Base-by-base conservation (phyloP, 2,329 filamentous ascomycete species). In the Lizonia empirigonia region DNA sequence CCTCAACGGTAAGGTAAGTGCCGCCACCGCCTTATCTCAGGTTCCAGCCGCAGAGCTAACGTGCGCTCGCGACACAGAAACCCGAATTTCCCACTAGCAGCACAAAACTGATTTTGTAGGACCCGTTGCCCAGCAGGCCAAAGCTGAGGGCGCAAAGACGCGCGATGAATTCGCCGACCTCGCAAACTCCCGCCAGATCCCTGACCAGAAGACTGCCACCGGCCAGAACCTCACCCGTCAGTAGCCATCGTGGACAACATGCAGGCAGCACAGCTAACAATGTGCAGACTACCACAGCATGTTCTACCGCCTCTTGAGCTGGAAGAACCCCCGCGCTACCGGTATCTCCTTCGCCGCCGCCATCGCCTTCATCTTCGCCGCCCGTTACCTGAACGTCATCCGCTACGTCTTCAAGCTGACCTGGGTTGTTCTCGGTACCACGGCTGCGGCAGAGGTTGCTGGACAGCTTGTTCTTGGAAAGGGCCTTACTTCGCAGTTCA, bases 221-320 rank as follows among this genome's bases (percentile, higher is more conserved):
- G 83, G 83, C 58, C 84, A 86, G 70, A 79, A 82, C 57, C 74
- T 87, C 70, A 87, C 84, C 47, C 82, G 80, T 82, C 78, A 50
- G 80, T 71, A 53, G 29, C 40, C 26, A 19, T 23, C 20, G 18
- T 22, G 19, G 26, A 26, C 15, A 8, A 33, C 1, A 3, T 33
- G 27, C 7, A 12, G 3, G 26, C 24, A 5, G 13, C 15, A 16
- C 19, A 18, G 50, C 66, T 70, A 39, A 70, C 45, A 32, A 20
- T n/a, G 6, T 26, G 10, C 46, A 82, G 80, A 85, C 73, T 87
- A 86, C 73, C 85, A 87, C 72, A 86, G 83, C 62, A 76, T 85
- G 75, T 81, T 87, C 74, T 86, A 87, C 73, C 83, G 82, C 62
- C 77, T 87, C 38, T 70, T 87, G 64, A 86, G 83, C 76, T 87